phyloP scores from a whole-genome alignment of 495 filamentous ascomycete species.

The Amniculicola lignicola region DNA sequence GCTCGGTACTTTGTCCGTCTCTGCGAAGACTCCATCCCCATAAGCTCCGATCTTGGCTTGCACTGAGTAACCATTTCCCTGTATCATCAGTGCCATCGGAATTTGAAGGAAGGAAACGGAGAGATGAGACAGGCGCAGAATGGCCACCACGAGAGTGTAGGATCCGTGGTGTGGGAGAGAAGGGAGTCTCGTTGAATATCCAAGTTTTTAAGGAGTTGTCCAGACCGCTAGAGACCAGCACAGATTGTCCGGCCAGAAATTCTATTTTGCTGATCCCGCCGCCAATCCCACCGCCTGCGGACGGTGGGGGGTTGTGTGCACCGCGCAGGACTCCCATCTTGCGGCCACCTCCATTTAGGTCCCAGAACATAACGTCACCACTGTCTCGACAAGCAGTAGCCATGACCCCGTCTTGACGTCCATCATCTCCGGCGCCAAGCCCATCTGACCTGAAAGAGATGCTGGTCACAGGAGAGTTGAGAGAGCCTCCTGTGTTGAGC shows the following conservation, averaged over 20 bases:
- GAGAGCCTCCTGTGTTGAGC: constrained; percentile 57
- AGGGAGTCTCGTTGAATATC: constrained; percentile 88
- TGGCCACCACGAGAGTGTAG: constrained; percentile 84
- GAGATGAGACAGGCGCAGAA: constrained; percentile 71
- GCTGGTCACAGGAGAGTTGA: constrained; percentile 60
- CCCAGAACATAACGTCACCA: constrained; percentile 93
- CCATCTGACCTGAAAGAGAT: constrained; percentile 91
- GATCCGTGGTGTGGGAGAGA: constrained; percentile 76
- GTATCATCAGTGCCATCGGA: constrained; percentile 83
- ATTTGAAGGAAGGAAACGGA: constrained; percentile 78
- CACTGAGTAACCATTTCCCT: constrained; percentile 93
- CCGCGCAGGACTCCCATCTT: constrained; percentile 77
- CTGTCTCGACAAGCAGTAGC: constrained; percentile 67
- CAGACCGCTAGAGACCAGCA: constrained; percentile 81
- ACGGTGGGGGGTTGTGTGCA: constrained; percentile 72
- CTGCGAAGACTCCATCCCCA: constrained; percentile 94
- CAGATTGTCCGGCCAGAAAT: constrained; percentile 86
- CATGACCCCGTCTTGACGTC: constrained; percentile 77
- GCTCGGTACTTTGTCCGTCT: constrained; percentile 88
- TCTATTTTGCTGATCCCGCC: constrained; percentile 72
- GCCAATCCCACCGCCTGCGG: constrained; percentile 53
- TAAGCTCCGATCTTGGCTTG: constrained; percentile 78
- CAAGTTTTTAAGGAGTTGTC: constrained; percentile 94
- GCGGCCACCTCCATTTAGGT: constrained; percentile 81
- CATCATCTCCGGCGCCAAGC: constrained; percentile 84